Conservation (phyloP, 2,329 filamentous ascomycete species). For the Colletotrichum musae region DNA sequence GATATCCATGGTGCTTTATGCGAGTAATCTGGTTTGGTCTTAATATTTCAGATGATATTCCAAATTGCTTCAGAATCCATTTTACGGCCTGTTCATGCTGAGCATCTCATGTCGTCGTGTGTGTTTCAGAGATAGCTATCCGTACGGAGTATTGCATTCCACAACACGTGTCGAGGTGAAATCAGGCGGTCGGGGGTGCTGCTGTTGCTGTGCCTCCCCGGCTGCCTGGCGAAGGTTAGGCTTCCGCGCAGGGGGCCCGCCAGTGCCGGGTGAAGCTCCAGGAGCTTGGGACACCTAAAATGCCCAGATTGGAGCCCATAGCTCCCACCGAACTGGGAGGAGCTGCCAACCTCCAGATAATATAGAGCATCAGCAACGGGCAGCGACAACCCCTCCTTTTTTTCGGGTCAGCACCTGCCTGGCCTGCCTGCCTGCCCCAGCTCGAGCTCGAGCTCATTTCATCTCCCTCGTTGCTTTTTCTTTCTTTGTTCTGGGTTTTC, state of each 20-base stretch:
- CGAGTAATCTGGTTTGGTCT: neutral
- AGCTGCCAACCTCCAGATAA: too few relatives aligned
- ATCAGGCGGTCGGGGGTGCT: neutral
- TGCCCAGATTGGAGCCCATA: neutral
- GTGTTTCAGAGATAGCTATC: constrained; percentile 15
- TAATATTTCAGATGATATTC: neutral
- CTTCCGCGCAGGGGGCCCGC: constrained; percentile 5
- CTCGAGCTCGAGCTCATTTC: constrained; percentile 10
- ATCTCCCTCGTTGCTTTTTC: constrained; percentile 33
- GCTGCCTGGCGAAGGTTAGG: constrained; percentile 24
- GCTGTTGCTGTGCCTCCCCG: constrained; percentile 4
- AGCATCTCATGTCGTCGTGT: neutral
- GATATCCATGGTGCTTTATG: neutral
- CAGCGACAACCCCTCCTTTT: neutral
- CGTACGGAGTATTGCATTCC: constrained; percentile 11
- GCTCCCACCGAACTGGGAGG: too few relatives aligned
- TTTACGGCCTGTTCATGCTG: neutral
- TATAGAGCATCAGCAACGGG: too few relatives aligned
- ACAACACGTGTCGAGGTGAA: constrained; percentile 9
- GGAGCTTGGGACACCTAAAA: constrained; percentile 21
- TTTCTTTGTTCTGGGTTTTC: constrained; percentile 15
- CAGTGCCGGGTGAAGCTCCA: constrained; percentile 11
- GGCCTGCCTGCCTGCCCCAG: neutral
- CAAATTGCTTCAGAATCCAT: neutral
- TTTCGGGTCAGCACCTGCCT: neutral